Conservation (phyloP, 164 flowering plant genomes). For the Tetrastigma voinierianum region DNA sequence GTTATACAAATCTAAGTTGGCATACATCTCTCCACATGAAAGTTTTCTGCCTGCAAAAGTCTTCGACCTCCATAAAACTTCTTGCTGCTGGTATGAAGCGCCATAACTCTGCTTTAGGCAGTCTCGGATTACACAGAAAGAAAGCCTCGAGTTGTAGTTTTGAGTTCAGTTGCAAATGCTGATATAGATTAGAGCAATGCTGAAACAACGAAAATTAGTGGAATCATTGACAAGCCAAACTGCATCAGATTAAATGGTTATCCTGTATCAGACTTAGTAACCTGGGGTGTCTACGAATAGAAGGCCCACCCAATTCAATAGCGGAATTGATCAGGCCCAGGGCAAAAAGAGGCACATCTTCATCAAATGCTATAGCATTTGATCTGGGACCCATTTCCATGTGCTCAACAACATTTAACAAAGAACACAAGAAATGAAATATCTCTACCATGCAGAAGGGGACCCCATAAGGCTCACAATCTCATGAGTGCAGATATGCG, state of each 20-base stretch:
- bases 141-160: conserved; percentile 71
- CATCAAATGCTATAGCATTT: conserved; percentile 58
- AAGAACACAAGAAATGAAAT: conserved; percentile 58
- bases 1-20: conserved; percentile 67
- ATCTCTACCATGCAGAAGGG: conserved; percentile 73
- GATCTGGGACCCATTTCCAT: conserved; percentile 42
- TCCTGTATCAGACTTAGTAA: conserved; percentile 52
- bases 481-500: conserved; percentile 32
- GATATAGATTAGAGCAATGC: conserved; percentile 63
- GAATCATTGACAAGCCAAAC: conserved; percentile 65
- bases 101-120: conserved; percentile 56
- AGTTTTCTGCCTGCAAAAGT: conserved; percentile 57
- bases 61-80: conserved; percentile 72
- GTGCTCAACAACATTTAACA: conserved; percentile 48
- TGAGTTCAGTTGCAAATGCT: conserved; percentile 52
- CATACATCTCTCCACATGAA: conserved; percentile 62
- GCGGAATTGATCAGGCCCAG: conserved; percentile 61
- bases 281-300: conserved; percentile 46
- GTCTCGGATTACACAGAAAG: conserved; percentile 49
- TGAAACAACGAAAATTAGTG: conserved; percentile 60
- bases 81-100: conserved; percentile 65
- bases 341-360: conserved; percentile 71
- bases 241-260: conserved; percentile 58
- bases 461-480: conserved; percentile 59
- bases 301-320: conserved; percentile 57